Evolutionary conservation across 164 flowering plant genomes (phyloP), one percentile per base, ranked within the genome.

Genomic region (Berberis vulgaris): DNA sequence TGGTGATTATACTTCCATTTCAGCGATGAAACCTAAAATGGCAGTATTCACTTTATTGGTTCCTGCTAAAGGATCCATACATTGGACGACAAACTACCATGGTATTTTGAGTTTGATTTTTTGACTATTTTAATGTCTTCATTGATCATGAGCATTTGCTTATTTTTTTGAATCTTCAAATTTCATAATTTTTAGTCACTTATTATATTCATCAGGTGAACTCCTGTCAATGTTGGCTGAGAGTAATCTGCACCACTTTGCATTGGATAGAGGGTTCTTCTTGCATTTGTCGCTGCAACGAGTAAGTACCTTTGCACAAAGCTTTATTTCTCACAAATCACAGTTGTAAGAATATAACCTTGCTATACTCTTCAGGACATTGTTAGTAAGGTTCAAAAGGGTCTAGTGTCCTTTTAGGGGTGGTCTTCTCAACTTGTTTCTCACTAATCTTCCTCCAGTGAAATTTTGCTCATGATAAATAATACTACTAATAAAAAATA

Each of bases 191-290:
- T 26, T 26, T 26, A 26, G 26, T 26, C 26, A 26, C 26, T 26
- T 26, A 0, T 26, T 26, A 26, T 0, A 26, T 61, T 13, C 46
- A 44, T 43, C 81, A 94, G 97, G 86, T 52, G 64, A 73, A 55
- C 65, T 82, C 60, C 66, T 79, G 40, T 72, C 79, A 13, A 71
- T 74, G 39, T 52, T 87, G 55, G 75, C 75, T 2, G 66, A 72
- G 60, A 86, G 84, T 73, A 84, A 83, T 70, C 78, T 84, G 64
- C 76, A 75, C 42, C 81, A 87, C 42, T 87, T 94, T 75, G 63
- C 72, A 38, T 41, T 91, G 74, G 93, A 94, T 75, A 88, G 74
- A 76, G 79, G 64, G 74, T 79, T 52, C 83, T 94, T 67, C 88
- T 94, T 54, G 84, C 95, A 49, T 83, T 91, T 60, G 10, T 84